Percentiles rank a stretch among this genome's conserved stretches.
Evolutionary conservation across 129 eudicot species (phyloP).

Genomic region (Flaveria bidentis): DNA sequence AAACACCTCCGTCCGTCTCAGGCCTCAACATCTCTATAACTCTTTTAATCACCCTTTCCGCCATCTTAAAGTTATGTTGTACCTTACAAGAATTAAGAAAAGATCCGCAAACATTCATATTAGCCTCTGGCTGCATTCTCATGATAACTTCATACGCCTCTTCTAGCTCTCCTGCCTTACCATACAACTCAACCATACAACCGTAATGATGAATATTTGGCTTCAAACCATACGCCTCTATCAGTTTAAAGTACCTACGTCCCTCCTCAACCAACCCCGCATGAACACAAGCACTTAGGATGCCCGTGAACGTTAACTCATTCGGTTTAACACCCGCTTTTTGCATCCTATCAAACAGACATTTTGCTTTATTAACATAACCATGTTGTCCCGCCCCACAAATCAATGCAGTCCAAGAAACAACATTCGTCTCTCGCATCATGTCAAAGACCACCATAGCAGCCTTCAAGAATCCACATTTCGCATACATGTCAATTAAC

Average conservation of each 20-base stretch:
- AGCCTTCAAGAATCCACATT: constrained; percentile 53
- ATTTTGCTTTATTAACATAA: constrained; percentile 44
- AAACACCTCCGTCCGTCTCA: constrained; percentile 64
- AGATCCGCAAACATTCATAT: constrained; percentile 65
- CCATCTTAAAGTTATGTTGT: constrained; percentile 57
- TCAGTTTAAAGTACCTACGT: constrained; percentile 43
- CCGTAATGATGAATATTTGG: constrained; percentile 72
- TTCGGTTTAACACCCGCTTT: constrained; percentile 52
- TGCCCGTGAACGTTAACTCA: constrained; percentile 67
- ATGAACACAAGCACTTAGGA: constrained; percentile 61
- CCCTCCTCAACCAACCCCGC: constrained; percentile 75
- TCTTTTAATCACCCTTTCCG: constrained; percentile 54
- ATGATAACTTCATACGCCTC: constrained; percentile 62
- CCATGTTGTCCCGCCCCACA: constrained; percentile 68
- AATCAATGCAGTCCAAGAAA: constrained; percentile 68
- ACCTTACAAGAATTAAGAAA: constrained; percentile 64
- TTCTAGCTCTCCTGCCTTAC: constrained; percentile 58
- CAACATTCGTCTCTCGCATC: constrained; percentile 45
- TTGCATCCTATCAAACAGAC: constrained; percentile 50
- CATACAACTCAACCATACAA: constrained; percentile 72
- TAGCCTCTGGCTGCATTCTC: constrained; percentile 55
- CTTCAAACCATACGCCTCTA: constrained; percentile 43
- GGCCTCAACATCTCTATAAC: constrained; percentile 48
- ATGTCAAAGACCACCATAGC: constrained; percentile 47
- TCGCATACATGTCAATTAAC: constrained; percentile 64